Conservation (phyloP, 108 stramenopile species). For the Parietichytrium sp. region DNA sequence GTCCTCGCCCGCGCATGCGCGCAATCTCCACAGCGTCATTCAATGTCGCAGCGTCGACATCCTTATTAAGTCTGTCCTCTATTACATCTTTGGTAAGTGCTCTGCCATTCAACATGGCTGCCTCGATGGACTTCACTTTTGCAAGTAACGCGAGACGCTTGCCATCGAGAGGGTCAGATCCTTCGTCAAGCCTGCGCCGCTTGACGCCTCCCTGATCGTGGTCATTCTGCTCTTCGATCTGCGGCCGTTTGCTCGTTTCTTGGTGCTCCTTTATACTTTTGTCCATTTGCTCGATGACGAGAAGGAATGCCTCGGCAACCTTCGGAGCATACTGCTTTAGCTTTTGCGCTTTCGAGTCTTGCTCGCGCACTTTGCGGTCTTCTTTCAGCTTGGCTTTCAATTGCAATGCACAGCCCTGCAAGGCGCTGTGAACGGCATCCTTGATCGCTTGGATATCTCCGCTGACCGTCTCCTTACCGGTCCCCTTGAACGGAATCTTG, state of each 20-base stretch:
- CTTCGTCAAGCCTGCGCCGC: not conserved
- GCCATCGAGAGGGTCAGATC: not conserved
- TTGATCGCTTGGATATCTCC: conserved; percentile 57
- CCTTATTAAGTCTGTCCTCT: not conserved
- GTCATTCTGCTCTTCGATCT: too few species aligned
- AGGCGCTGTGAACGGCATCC: conserved; percentile 46
- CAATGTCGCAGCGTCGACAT: not conserved
- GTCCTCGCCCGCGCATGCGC: not conserved
- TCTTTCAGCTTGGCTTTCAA: conserved; percentile 40
- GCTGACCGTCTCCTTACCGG: conserved; percentile 82
- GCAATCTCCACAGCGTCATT: not conserved
- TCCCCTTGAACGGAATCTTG: conserved; percentile 96
- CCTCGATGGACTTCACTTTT: not conserved
- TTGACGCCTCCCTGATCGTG: too few species aligned
- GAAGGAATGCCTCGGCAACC: conserved; percentile 10
- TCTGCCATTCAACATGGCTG: not conserved
- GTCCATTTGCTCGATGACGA: conserved; percentile 4
- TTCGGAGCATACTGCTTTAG: conserved; percentile 40
- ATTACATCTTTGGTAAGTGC: not conserved
- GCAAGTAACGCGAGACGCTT: not conserved
- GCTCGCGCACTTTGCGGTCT: not conserved
- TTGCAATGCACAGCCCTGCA: conserved; percentile 49
- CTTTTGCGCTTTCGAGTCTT: not conserved
- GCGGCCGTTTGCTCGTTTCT: too few species aligned
- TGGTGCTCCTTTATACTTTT: too few species aligned